Evolutionary conservation across 139 green algal genomes (phyloP).

Genomic region (Chlorella sp.): DNA sequence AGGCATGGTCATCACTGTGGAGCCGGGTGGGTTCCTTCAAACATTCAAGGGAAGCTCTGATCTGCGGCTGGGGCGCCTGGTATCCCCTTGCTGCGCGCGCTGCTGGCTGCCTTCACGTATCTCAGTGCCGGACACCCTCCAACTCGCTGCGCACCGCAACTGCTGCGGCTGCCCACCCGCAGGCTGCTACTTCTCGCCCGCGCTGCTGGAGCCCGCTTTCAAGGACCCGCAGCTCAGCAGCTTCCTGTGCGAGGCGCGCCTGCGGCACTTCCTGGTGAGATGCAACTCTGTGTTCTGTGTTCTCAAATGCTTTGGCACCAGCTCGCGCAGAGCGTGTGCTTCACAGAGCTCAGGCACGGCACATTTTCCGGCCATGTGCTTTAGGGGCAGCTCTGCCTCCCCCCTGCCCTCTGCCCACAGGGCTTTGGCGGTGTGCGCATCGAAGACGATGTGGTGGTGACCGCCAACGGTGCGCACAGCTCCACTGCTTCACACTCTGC

Average conservation of each 20-base stretch:
- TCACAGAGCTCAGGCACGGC: too few species aligned
- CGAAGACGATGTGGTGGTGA: slow-evolving; percentile 93
- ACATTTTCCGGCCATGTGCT: too few species aligned
- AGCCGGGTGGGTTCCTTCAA: slow-evolving; percentile 36
- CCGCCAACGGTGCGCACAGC: slow-evolving; percentile 51
- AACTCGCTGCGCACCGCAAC: too few species aligned
- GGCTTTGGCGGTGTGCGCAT: slow-evolving; percentile 73
- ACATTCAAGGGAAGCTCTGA: too few species aligned
- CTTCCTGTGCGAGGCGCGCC: slow-evolving; percentile 49
- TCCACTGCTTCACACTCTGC: too few species aligned
- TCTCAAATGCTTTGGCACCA: background rate
- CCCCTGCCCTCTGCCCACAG: slow-evolving; percentile 18
- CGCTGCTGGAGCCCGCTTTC: slow-evolving; percentile 70
- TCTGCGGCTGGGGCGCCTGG: too few species aligned
- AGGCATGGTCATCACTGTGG: slow-evolving; percentile 93
- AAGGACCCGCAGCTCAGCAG: slow-evolving; percentile 12
- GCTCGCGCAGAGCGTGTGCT: too few species aligned
- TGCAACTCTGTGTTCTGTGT: background rate
- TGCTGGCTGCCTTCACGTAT: too few species aligned
- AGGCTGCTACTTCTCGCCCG: slow-evolving; percentile 85
- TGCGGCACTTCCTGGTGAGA: slow-evolving; percentile 39
- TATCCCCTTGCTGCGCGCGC: too few species aligned
- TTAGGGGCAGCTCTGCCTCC: too few species aligned
- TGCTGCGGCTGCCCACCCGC: too few species aligned
- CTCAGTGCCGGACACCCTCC: too few species aligned